These are phyloP conservation scores for Barbarea vulgaris DNA, from an alignment of 345 rosid species.

Conservation along the genomic window DNA sequence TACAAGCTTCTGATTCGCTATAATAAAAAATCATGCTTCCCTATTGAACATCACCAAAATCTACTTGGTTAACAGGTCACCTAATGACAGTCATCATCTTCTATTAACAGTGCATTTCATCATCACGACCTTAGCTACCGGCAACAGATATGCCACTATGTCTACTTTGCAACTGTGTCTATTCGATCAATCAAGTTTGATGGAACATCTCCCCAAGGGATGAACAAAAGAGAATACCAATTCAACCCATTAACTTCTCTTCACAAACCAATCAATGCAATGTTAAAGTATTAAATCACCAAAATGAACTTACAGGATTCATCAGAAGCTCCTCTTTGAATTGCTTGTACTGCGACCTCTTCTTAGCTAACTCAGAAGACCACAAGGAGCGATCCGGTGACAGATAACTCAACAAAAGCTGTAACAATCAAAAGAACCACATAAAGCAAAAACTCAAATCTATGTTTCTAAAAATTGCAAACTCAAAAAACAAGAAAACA, in stretches of 20 bases:
- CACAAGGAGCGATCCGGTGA: slow-evolving; percentile 82
- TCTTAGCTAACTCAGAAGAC: slow-evolving; percentile 82
- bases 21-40: neutral
- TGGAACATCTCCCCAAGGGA: neutral
- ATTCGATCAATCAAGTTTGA: neutral
- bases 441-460: slow-evolving; percentile 24
- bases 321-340: slow-evolving; percentile 89
- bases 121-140: neutral
- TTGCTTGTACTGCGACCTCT: slow-evolving; percentile 83
- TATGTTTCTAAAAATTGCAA: neutral
- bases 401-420: slow-evolving; percentile 84
- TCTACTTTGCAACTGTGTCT: neutral
- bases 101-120: slow-evolving; percentile 6
- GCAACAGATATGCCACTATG: neutral
- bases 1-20: slow-evolving; percentile 2
- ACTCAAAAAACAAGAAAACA: neutral
- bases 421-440: slow-evolving; percentile 38
- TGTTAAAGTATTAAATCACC: neutral
- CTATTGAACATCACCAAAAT: neutral
- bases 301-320: slow-evolving; percentile 77
- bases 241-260: neutral
- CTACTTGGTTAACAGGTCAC: neutral
- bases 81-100: slow-evolving; percentile 2
- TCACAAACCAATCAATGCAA: neutral
- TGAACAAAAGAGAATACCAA: neutral